Base-by-base conservation (phyloP, 495 filamentous ascomycete species). In the Staphylotrichum tortipilum region DNA sequence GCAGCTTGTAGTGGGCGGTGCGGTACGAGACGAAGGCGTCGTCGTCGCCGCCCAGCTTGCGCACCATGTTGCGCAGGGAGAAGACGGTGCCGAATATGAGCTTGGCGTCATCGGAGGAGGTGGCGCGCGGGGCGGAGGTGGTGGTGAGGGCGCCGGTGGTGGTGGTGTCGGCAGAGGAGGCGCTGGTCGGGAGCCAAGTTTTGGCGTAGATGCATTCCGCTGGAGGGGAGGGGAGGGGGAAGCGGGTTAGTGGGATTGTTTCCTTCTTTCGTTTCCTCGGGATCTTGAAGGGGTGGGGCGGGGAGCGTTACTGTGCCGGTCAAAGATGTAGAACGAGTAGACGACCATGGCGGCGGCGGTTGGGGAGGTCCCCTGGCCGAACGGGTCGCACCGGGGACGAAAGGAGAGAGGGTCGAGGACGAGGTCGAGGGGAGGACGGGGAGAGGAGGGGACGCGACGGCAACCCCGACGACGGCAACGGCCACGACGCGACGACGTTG, bases 291-390 rank as follows among this genome's bases (percentile, higher is more conserved):
- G 42, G 44, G 31, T 22, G 30, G 14, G 33, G 37, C 8, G 26
- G 19, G 18, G 42, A 33, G 24, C 42, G 21, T 61, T 78, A 97
- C 92, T 94, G 67, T 98, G 92, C 55, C 92, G 84, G 68, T 98
- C 92, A 59, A 98, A 98, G 61, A 98, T 95, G 75, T 95, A 97
- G 72, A 97, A 94, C 33, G 89, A 89, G 69, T 95, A 96, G 62
- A 97, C 85, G 48, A 85, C 80, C 92, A 97, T 96, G 52, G 65
- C 30, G 46, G 22, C 21, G 43, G 30, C 34, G 30, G 35, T 7
- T 2, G 53, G 36, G n/a, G 28, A 29, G 33, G 48, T 42, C 43
- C 36, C 45, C 53, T 41, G 35, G 37, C 46, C 51, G 51, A 29
- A 42, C 41, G 47, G 19, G 39, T 19, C 47, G 52, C 52, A 47